phyloP scores from a whole-genome alignment of 2,329 filamentous ascomycete genomes.

The Xylariaceae sp. region DNA sequence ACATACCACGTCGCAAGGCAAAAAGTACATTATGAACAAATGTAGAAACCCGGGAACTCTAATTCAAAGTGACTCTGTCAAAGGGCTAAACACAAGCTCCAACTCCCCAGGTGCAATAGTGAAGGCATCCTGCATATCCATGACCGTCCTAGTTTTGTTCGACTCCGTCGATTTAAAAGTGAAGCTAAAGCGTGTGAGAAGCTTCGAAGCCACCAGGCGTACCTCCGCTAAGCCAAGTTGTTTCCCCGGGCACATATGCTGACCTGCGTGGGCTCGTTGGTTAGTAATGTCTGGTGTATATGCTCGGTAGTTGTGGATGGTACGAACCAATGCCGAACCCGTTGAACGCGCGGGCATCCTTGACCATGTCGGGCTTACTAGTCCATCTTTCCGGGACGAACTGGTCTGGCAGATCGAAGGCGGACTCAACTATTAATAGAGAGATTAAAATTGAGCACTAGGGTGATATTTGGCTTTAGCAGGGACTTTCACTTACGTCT shows the following conservation, averaged over 20 bases:
- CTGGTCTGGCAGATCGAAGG: constrained; percentile 14
- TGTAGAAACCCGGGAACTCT: no score
- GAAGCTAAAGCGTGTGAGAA: neutral
- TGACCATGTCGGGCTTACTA: constrained; percentile 14
- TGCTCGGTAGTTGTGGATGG: no score
- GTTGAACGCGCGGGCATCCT: constrained; percentile 4
- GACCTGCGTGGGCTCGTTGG: neutral
- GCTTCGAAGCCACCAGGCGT: neutral
- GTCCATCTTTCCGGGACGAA: constrained; percentile 21
- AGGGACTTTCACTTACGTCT: constrained; percentile 17
- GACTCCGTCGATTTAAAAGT: neutral
- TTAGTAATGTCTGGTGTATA: neutral
- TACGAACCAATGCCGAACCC: constrained; percentile 9
- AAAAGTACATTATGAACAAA: no score
- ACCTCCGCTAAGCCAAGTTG: constrained; percentile 9
- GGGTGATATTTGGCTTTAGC: neutral
- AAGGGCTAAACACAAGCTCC: neutral
- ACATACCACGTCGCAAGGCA: no score
- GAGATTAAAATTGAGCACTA: no score
- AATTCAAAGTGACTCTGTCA: neutral
- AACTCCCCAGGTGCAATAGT: neutral
- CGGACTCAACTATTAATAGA: constrained; percentile 7
- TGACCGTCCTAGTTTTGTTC: neutral
- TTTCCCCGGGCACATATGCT: constrained; percentile 11
- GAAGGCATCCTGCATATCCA: neutral